Evolutionary conservation across 108 stramenopile genomes (phyloP), one percentile per base, ranked within the genome.

Genomic region (Schizochytrium sp.): DNA sequence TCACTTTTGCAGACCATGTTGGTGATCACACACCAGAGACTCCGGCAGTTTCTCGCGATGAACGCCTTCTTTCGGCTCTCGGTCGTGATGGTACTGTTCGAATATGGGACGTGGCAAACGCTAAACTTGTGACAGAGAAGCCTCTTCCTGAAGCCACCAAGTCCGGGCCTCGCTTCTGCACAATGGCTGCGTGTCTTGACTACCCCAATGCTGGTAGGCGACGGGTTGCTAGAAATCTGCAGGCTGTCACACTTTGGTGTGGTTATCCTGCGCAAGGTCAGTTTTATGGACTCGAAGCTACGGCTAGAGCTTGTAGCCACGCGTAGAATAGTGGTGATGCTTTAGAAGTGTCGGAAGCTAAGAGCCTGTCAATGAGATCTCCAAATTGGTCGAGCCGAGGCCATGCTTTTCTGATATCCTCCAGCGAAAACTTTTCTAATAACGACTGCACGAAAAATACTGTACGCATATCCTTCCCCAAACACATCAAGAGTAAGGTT

Each of bases 31-130:
- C 44, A 8, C 64, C 40, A 7, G 64, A 69, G 64, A 69, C 64
- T 15, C 64, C 12, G 10, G 64, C 12, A 15, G 2, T 69, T 8
- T 69, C 64, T 15, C 7, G 64, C 12, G 64, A 38, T 0, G 64
- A 69, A 15, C 7, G 5, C 44, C 64, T 13, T 44, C 0, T 69
- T 28, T 7, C 64, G 5, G 64, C 64, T 7, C 64, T 69, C 15
- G 64, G 64, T 8, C 42, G 42, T 15, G 64, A 69, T 44, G 64
- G 64, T 1, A 7, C 10, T 44, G 7, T 69, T 7, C 64, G 64
- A 38, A 44, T 69, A 38, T 69, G 64, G 64, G 64, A 69, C 64
- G 64, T 69, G 64, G 42, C 40, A 28, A 5, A 38, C 19, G 64
- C 42, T 0, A 69, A 69, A 38, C 15, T 38, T 0, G 19, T 15